These are phyloP conservation scores for Polytrichum commune DNA, from an alignment of 225 moss, liverwort and hornwort species.

Conservation along the genomic window DNA sequence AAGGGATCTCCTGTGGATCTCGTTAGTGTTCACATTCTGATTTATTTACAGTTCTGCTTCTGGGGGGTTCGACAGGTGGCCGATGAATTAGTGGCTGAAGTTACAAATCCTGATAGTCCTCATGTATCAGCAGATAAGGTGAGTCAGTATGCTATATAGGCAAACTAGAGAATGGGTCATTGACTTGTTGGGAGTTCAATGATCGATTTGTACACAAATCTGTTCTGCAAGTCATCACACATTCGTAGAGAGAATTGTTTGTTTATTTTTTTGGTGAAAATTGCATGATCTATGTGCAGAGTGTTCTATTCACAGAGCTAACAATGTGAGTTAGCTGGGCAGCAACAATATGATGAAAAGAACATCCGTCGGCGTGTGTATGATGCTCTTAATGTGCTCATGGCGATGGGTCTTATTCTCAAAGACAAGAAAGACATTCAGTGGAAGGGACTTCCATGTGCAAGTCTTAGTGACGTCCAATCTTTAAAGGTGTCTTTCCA, in stretches of 20 bases:
- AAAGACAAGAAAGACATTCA: constrained; percentile 99
- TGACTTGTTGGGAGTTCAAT: too few relatives aligned
- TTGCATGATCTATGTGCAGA: too few relatives aligned
- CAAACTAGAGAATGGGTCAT: too few relatives aligned
- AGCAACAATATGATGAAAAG: constrained; percentile 99
- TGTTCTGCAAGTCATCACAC: too few relatives aligned
- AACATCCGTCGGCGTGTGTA: constrained; percentile 96
- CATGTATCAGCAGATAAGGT: constrained; percentile 94
- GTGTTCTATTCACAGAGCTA: constrained; percentile 35
- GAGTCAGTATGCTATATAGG: not conserved
- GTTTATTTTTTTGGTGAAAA: too few relatives aligned
- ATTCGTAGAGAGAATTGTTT: too few relatives aligned
- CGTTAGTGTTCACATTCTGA: too few relatives aligned
- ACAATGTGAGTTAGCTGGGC: constrained; percentile 53
- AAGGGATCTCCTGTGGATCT: too few relatives aligned
- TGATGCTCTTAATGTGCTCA: constrained; percentile 97
- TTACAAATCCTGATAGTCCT: constrained; percentile 83
- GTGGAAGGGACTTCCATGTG: constrained; percentile 95
- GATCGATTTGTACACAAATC: too few relatives aligned
- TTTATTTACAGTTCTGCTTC: too few relatives aligned
- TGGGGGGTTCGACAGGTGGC: constrained; percentile 57
- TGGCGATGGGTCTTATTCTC: constrained; percentile 97
- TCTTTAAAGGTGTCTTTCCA: constrained; percentile 62
- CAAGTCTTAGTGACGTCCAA: constrained; percentile 78
- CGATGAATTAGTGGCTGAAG: constrained; percentile 96